Evolutionary conservation across 805 yeast genomes (phyloP).

Genomic region (Metschnikowia cubensis): DNA sequence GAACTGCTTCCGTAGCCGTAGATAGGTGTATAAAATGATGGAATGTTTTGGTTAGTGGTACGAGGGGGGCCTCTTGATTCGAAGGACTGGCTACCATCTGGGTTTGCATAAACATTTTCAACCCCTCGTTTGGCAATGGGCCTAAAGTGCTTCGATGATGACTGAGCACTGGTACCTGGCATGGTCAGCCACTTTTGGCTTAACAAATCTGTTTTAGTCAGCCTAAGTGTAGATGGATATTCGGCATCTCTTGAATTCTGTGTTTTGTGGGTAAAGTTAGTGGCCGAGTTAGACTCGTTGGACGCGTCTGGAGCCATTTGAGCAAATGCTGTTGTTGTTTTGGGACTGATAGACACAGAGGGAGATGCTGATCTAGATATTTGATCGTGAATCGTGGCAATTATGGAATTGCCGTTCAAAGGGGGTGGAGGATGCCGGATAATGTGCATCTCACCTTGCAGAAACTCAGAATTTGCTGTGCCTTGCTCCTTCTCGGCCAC

Average conservation of each 20-base stretch:
- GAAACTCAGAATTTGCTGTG: background rate
- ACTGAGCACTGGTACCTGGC: background rate
- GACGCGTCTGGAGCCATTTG: background rate
- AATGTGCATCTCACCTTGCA: background rate
- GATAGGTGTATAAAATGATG: background rate
- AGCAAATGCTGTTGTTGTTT: background rate
- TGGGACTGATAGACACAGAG: background rate
- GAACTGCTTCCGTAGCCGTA: background rate
- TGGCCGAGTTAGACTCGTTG: background rate
- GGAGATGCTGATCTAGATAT: slow-evolving; percentile 11
- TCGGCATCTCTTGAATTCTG: background rate
- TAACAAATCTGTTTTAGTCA: background rate
- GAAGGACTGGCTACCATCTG: background rate
- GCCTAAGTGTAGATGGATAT: background rate
- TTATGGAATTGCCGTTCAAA: slow-evolving; percentile 8
- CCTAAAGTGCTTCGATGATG: background rate
- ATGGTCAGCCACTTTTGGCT: background rate
- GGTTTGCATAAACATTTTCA: background rate
- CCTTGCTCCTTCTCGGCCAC: background rate
- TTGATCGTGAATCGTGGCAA: slow-evolving; percentile 10
- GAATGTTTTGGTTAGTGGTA: background rate
- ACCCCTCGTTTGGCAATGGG: background rate
- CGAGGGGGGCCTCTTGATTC: background rate
- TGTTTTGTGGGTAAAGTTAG: background rate
- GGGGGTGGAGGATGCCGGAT: background rate